Percentiles rank a stretch among this genome's conserved stretches.
Conservation (phyloP, 78 protist genomes). For the Dictyostelium firmibasis region DNA sequence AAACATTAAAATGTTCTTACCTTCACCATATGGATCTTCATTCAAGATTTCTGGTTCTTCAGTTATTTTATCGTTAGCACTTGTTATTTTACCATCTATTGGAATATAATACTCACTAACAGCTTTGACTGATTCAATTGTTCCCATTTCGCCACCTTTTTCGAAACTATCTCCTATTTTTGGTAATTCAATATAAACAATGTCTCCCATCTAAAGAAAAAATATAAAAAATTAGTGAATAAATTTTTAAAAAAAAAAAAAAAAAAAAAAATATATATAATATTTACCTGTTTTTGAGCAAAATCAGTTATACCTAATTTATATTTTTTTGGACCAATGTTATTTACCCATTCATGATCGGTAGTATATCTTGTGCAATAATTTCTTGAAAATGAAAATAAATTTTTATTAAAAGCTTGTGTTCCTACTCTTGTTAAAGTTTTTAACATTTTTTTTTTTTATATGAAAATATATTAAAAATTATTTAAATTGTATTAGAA, state of each 20-base stretch:
- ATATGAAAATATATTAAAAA: no score
- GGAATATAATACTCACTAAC: background rate
- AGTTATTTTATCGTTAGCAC: background rate
- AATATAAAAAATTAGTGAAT: no score
- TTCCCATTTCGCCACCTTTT: background rate
- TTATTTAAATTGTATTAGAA: no score
- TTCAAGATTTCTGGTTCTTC: background rate
- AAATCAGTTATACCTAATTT: background rate
- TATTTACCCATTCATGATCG: background rate
- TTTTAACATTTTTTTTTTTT: no score
- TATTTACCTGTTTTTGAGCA: background rate
- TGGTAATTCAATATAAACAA: background rate
- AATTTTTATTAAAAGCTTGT: no score
- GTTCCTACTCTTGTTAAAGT: no score
- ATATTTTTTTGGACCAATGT: background rate
- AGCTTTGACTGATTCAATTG: background rate
- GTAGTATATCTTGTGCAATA: background rate
- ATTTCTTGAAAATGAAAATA: background rate
- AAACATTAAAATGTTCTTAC: no score
- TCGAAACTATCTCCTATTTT: background rate
- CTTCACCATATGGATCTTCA: background rate
- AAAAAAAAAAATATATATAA: no score
- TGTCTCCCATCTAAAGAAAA: background rate
- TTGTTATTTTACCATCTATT: background rate
- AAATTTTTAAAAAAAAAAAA: no score